These are phyloP conservation scores for Triangularia setosa DNA, from an alignment of 2,329 filamentous ascomycete species.

Conservation along the genomic window DNA sequence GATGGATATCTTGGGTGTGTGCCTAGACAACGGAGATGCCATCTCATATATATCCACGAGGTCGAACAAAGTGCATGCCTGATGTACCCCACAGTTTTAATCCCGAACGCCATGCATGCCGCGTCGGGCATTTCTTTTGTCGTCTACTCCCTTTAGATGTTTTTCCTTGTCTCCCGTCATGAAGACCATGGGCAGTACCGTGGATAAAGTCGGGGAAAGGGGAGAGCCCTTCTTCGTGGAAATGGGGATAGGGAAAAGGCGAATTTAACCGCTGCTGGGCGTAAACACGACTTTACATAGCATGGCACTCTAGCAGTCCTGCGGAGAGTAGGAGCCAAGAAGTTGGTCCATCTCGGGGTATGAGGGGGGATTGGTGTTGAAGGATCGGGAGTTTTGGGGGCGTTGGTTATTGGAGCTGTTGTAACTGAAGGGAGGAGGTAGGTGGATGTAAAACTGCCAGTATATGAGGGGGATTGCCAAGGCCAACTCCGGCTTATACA, in stretches of 20 bases:
- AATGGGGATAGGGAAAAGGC: background rate
- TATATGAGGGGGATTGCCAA: background rate
- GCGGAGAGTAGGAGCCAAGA: background rate
- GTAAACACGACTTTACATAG: background rate
- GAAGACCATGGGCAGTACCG: background rate
- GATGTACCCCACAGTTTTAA: background rate
- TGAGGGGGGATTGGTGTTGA: background rate
- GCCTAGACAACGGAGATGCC: background rate
- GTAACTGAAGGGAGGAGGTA: background rate
- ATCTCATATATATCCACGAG: background rate
- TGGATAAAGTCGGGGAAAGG: conserved; percentile 20
- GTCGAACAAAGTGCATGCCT: background rate
- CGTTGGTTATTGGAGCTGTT: background rate
- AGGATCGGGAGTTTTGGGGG: background rate
- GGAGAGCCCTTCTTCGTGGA: background rate
- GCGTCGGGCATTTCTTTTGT: conserved; percentile 7
- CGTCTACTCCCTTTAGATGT: background rate
- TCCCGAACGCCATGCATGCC: conserved; percentile 1
- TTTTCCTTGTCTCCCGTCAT: background rate
- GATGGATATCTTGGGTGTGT: background rate
- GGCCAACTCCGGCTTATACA: background rate
- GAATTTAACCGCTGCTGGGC: background rate
- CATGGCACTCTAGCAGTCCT: background rate
- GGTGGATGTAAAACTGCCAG: background rate
- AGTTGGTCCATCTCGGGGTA: background rate